Percentiles rank a stretch among this genome's conserved stretches.
Conservation (phyloP, 257 asterid genomes). For the Ehretia macrophylla region DNA sequence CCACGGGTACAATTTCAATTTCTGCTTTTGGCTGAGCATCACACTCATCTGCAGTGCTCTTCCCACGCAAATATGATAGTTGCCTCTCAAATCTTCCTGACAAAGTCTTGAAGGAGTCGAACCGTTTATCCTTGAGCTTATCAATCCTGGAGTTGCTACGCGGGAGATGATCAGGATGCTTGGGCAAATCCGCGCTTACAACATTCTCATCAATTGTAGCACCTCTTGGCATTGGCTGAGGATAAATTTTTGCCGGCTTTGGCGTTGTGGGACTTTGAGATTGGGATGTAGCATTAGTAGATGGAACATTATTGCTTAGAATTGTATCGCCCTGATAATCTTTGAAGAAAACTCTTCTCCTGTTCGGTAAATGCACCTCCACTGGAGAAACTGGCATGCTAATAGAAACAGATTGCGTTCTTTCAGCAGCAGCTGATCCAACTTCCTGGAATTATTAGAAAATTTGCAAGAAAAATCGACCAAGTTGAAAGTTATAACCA, state of each 20-base stretch:
- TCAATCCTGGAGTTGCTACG: slow-evolving; percentile 32
- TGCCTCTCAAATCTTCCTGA: slow-evolving; percentile 74
- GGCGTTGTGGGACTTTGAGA: slow-evolving; percentile 1
- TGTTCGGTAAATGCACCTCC: slow-evolving; percentile 20
- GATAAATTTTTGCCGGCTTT: slow-evolving; percentile 25
- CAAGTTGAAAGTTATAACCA: too few relatives aligned
- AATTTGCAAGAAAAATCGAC: too few relatives aligned
- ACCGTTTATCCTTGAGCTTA: slow-evolving; percentile 45
- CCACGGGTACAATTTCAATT: slow-evolving; percentile 33
- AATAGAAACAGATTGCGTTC: slow-evolving; percentile 41
- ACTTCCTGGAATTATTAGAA: slow-evolving; percentile 26
- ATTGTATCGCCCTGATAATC: slow-evolving; percentile 13
- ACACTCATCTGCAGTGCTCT: slow-evolving; percentile 23
- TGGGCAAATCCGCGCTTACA: slow-evolving; percentile 17
- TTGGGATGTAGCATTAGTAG: slow-evolving; percentile 9
- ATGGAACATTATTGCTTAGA: slow-evolving; percentile 3
- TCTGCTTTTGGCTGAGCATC: slow-evolving; percentile 29
- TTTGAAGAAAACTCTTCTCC: slow-evolving; percentile 33
- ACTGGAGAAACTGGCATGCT: slow-evolving; percentile 70
- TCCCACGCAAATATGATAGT: slow-evolving; percentile 45
- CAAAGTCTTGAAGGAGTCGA: slow-evolving; percentile 78
- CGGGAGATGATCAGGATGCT: slow-evolving; percentile 9
- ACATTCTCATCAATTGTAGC: slow-evolving; percentile 21
- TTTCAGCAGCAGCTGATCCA: slow-evolving; percentile 25
- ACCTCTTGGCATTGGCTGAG: slow-evolving; percentile 59